Percentiles rank a stretch among this genome's conserved stretches.
Evolutionary conservation across 345 rosid species (phyloP).

Genomic region (Noccaea caerulescens): DNA sequence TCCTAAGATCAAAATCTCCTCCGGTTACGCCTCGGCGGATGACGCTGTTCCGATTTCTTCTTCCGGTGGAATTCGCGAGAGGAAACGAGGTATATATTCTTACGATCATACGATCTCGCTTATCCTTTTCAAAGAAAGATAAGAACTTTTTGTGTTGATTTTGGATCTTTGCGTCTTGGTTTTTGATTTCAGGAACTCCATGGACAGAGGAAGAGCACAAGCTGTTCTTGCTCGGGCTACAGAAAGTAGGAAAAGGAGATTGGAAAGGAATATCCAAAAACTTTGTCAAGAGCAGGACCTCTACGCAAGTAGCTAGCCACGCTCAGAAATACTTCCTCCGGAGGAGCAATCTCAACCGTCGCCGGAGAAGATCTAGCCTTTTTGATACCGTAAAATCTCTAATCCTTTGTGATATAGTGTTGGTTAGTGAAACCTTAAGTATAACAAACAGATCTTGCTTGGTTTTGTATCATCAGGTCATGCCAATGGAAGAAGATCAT

Average conservation of each 20-base stretch:
- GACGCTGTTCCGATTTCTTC: slow-evolving; percentile 63
- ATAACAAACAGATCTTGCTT: slow-evolving; percentile 30
- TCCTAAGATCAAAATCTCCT: slow-evolving; percentile 38
- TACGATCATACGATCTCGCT: not conserved
- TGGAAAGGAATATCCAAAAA: slow-evolving; percentile 94
- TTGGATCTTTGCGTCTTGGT: not conserved
- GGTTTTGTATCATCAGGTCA: slow-evolving; percentile 51
- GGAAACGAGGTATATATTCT: slow-evolving; percentile 72
- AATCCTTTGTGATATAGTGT: not conserved
- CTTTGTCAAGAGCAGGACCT: slow-evolving; percentile 84
- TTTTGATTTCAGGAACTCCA: slow-evolving; percentile 64
- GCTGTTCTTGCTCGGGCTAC: slow-evolving; percentile 77
- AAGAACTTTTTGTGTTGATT: not conserved
- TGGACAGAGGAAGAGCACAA: slow-evolving; percentile 99
- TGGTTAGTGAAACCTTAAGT: not conserved
- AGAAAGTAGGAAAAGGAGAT: slow-evolving; percentile 90
- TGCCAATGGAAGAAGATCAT: slow-evolving; percentile 59
- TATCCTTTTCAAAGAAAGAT: not conserved
- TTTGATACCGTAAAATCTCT: slow-evolving; percentile 65
- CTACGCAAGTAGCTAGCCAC: slow-evolving; percentile 97
- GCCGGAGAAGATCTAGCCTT: slow-evolving; percentile 93
- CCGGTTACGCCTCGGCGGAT: slow-evolving; percentile 83
- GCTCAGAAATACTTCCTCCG: slow-evolving; percentile 96
- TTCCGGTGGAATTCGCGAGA: slow-evolving; percentile 56
- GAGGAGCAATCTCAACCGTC: slow-evolving; percentile 77